Evolutionary conservation across 148 eudicot genomes (phyloP).

Genomic region (Chenopodium quinoa): DNA sequence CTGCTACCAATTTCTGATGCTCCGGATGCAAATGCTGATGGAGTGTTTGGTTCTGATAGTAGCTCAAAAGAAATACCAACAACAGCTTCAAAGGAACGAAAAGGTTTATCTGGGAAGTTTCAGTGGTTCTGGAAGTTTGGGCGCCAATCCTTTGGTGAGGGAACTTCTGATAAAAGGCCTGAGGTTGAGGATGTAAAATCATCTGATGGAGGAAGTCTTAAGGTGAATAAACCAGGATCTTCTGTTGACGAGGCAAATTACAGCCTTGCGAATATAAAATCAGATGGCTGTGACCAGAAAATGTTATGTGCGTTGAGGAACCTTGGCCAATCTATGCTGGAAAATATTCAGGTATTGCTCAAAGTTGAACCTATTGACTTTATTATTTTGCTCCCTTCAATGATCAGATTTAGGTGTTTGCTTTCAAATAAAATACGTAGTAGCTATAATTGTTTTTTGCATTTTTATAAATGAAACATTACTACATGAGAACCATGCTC

Average conservation of each 20-base stretch:
- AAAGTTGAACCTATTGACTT: background rate
- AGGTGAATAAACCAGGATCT: slow-evolving; percentile 26
- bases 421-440: background rate
- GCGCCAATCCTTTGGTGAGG: slow-evolving; percentile 49
- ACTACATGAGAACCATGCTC: background rate
- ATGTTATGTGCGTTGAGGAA: slow-evolving; percentile 58
- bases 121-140: slow-evolving; percentile 85
- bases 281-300: slow-evolving; percentile 60
- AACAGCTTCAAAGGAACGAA: slow-evolving; percentile 39
- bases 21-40: slow-evolving; percentile 17
- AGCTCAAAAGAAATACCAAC: slow-evolving; percentile 30
- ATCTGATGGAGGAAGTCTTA: slow-evolving; percentile 28
- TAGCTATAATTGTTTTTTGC: background rate
- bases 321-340: slow-evolving; percentile 88
- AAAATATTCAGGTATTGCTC: slow-evolving; percentile 82
- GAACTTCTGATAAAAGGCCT: slow-evolving; percentile 43
- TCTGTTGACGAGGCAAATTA: slow-evolving; percentile 31
- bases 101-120: slow-evolving; percentile 53
- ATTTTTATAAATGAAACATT: background rate
- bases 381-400: background rate
- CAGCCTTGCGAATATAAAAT: slow-evolving; percentile 37
- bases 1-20: slow-evolving; percentile 31
- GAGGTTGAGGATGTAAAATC: slow-evolving; percentile 42
- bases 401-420: background rate
- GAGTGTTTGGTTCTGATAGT: slow-evolving; percentile 16